phyloP scores from a whole-genome alignment of 108 stramenopile genomes.

The Chaetoceros muelleri region DNA sequence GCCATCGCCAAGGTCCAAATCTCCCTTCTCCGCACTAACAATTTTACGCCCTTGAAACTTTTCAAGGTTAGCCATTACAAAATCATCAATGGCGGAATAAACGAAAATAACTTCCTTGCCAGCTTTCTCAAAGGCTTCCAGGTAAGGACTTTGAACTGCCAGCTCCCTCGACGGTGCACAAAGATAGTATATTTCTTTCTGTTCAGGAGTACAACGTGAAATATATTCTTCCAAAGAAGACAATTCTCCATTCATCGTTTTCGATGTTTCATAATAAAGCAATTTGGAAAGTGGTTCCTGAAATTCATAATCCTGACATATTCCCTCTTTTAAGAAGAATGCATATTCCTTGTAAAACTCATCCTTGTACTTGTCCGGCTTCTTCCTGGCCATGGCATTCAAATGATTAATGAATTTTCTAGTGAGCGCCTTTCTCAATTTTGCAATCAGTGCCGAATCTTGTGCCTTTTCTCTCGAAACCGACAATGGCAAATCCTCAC shows the following conservation, averaged over 20 bases:
- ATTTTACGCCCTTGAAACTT: constrained; percentile 80
- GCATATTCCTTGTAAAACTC: constrained; percentile 90
- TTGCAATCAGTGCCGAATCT: constrained; percentile 86
- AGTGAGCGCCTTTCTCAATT: constrained; percentile 84
- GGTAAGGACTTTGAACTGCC: constrained; percentile 90
- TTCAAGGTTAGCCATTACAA: constrained; percentile 93
- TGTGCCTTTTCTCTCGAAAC: constrained; percentile 96
- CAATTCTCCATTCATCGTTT: constrained; percentile 63
- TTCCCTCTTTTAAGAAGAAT: constrained; percentile 96
- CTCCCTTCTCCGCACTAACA: constrained; percentile 82
- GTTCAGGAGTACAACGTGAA: constrained; percentile 80
- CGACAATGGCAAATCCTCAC: constrained; percentile 94
- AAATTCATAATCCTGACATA: constrained; percentile 84
- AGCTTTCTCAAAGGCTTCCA: constrained; percentile 88
- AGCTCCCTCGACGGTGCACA: constrained; percentile 89
- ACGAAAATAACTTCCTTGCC: constrained; percentile 89
- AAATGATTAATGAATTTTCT: constrained; percentile 80
- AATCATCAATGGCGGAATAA: constrained; percentile 95
- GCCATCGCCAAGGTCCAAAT: constrained; percentile 44
- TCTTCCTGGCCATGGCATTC: constrained; percentile 78
- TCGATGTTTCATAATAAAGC: constrained; percentile 89
- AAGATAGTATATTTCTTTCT: constrained; percentile 97
- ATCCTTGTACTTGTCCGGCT: constrained; percentile 75
- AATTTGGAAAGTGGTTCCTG: constrained; percentile 88
- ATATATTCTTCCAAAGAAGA: constrained; percentile 94